A percentile compares a stretch with the other conserved stretches of the same genome.
These are phyloP conservation scores for Penicillium sp. DNA, from an alignment of 2,329 filamentous ascomycete genomes.

Conservation along the genomic window DNA sequence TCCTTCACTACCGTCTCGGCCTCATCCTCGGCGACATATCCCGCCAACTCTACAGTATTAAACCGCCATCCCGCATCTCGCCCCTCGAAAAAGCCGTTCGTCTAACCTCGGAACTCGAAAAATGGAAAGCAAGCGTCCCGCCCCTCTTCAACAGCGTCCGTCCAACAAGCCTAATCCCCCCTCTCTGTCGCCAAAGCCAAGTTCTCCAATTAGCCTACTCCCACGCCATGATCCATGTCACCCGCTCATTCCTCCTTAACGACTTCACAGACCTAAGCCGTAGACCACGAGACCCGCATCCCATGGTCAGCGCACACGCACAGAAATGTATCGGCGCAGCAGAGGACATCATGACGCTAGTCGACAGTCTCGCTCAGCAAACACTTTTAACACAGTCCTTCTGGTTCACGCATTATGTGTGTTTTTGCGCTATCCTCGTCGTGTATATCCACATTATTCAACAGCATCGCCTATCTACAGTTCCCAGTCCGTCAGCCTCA, in stretches of 20 bases:
- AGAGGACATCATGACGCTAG: conserved; percentile 38
- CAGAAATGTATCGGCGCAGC: conserved; percentile 46
- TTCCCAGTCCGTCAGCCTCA: conserved; percentile 17
- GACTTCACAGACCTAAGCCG: conserved; percentile 38
- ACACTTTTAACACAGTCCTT: conserved; percentile 39
- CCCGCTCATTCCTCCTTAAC: conserved; percentile 36
- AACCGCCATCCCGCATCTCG: conserved; percentile 28
- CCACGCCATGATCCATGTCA: conserved; percentile 41
- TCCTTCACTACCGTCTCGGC: conserved; percentile 47
- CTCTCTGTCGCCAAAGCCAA: conserved; percentile 39
- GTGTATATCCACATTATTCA: conserved; percentile 46
- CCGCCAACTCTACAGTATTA: conserved; percentile 44
- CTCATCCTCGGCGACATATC: conserved; percentile 51
- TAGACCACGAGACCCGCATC: conserved; percentile 28
- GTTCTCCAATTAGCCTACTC: conserved; percentile 40
- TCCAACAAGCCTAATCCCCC: conserved; percentile 37
- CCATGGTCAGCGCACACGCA: conserved; percentile 37
- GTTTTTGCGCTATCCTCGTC: conserved; percentile 43
- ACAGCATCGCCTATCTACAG: conserved; percentile 28
- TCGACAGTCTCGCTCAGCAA: conserved; percentile 37
- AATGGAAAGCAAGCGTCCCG: conserved; percentile 37
- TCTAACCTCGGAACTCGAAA: conserved; percentile 35
- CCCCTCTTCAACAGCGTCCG: conserved; percentile 38
- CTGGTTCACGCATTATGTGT: conserved; percentile 46
- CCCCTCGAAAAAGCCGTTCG: conserved; percentile 34